These are phyloP conservation scores for Papiliotrema flavescens DNA, from an alignment of 1,284 basidiomycete genomes.

Conservation along the genomic window DNA sequence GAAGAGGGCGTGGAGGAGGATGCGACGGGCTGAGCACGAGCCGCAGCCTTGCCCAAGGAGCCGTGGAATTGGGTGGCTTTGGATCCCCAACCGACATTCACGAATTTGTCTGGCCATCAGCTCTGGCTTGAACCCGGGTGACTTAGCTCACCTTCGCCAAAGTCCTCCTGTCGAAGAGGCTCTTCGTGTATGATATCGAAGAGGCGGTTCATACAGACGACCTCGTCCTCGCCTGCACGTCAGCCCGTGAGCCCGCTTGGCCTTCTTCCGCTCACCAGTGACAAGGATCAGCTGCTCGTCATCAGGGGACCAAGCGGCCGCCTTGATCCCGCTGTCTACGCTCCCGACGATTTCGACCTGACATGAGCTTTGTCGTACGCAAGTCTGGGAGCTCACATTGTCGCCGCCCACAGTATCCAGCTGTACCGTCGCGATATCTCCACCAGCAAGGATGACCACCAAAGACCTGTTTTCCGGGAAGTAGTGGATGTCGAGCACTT, in stretches of 20 bases:
- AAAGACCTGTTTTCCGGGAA: slow-evolving; percentile 64
- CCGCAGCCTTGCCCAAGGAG: slow-evolving; percentile 84
- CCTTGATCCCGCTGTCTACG: slow-evolving; percentile 76
- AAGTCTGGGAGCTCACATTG: slow-evolving; percentile 30
- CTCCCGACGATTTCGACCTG: slow-evolving; percentile 74
- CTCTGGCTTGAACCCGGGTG: not conserved
- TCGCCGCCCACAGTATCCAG: slow-evolving; percentile 53
- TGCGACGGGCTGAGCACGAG: slow-evolving; percentile 54
- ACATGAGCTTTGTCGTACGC: slow-evolving; percentile 6
- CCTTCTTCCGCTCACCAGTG: slow-evolving; percentile 57
- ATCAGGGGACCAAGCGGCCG: slow-evolving; percentile 87
- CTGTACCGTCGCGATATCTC: slow-evolving; percentile 69
- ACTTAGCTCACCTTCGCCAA: slow-evolving; percentile 67
- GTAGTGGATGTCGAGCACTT: slow-evolving; percentile 62
- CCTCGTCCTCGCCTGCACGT: slow-evolving; percentile 65
- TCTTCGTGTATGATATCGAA: slow-evolving; percentile 85
- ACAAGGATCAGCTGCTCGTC: slow-evolving; percentile 76
- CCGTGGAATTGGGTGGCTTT: slow-evolving; percentile 98
- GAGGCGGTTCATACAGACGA: slow-evolving; percentile 82
- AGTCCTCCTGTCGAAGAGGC: slow-evolving; percentile 67
- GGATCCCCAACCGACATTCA: slow-evolving; percentile 97
- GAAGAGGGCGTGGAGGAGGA: slow-evolving; percentile 24
- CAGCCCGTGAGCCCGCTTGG: not conserved
- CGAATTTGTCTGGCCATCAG: slow-evolving; percentile 66
- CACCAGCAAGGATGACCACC: slow-evolving; percentile 63